Percentiles rank a stretch among this genome's conserved stretches.
These are phyloP conservation scores for Herpetospermum pedunculosum DNA, from an alignment of 306 rosid species.

Conservation along the genomic window DNA sequence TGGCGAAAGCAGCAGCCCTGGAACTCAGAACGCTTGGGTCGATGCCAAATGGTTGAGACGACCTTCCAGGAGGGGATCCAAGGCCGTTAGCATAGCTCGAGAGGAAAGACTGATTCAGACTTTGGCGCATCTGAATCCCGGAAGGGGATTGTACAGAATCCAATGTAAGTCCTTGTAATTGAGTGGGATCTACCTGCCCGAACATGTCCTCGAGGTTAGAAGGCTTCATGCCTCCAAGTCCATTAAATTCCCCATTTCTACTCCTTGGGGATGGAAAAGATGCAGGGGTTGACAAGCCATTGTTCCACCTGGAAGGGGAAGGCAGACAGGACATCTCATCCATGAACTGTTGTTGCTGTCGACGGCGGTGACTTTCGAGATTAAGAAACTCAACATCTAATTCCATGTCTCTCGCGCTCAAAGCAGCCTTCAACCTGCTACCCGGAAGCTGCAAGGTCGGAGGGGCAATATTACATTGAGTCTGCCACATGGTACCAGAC, in stretches of 20 bases:
- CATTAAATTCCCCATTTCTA: conserved; percentile 30
- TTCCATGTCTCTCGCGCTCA: conserved; percentile 39
- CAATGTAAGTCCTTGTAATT: conserved; percentile 47
- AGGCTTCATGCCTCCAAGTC: conserved; percentile 40
- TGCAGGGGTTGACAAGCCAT: conserved; percentile 26
- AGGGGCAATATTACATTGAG: conserved; percentile 31
- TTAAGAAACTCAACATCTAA: conserved; percentile 34
- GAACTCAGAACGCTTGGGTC: conserved; percentile 33
- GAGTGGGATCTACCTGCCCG: conserved; percentile 41
- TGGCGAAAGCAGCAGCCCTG: conserved; percentile 46
- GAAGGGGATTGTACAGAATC: conserved; percentile 45
- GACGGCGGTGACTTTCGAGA: conserved; percentile 30
- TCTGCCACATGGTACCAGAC: conserved; percentile 42
- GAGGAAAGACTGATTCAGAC: conserved; percentile 31
- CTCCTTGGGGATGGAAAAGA: conserved; percentile 30
- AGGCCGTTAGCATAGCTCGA: conserved; percentile 32
- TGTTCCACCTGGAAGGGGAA: conserved; percentile 48
- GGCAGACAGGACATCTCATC: conserved; percentile 43
- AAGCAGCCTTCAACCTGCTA: conserved; percentile 49
- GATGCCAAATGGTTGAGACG: conserved; percentile 35
- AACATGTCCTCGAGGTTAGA: conserved; percentile 52
- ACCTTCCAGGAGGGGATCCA: conserved; percentile 33
- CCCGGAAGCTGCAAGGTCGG: conserved; percentile 49
- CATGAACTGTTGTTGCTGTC: conserved; percentile 44
- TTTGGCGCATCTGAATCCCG: conserved; percentile 40